Evolutionary conservation across 371 early-diverging fungal genomes (phyloP).

Genomic region (Lichtheimia corymbifera): DNA sequence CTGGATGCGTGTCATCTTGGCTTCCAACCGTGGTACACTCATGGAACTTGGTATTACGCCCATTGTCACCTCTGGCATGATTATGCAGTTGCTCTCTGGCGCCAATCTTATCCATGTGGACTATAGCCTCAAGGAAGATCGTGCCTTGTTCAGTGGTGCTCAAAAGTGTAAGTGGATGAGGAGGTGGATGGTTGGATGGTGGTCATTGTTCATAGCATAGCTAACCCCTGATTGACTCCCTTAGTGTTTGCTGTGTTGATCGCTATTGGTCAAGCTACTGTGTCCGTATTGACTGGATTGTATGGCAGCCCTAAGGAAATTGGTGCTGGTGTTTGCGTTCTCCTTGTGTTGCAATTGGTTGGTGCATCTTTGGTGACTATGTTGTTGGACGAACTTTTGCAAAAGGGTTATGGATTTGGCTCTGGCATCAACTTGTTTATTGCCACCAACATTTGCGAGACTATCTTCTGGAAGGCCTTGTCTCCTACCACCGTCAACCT

Average conservation of each 20-base stretch:
- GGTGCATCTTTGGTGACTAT: conserved; percentile 97
- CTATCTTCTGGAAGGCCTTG: conserved; percentile 99
- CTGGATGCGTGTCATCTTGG: conserved; percentile 99
- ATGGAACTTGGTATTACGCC: conserved; percentile 99
- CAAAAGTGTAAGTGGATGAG: conserved; percentile 82
- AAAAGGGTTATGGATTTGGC: conserved; percentile 99
- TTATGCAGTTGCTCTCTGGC: conserved; percentile 98
- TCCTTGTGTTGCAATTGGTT: conserved; percentile 96
- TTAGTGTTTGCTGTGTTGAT: conserved; percentile 89
- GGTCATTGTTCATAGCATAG: not conserved
- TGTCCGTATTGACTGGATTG: conserved; percentile 97
- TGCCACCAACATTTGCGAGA: conserved; percentile 99
- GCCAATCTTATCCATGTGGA: conserved; percentile 98
- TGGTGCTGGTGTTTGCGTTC: conserved; percentile 89
- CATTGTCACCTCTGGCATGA: conserved; percentile 99
- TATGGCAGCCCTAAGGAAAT: conserved; percentile 96
- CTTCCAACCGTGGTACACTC: conserved; percentile 99
- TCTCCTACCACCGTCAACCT: conserved; percentile 96
- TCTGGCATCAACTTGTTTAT: conserved; percentile 99
- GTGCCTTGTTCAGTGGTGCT: conserved; percentile 97
- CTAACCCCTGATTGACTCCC: no score
- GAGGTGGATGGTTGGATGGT: not conserved
- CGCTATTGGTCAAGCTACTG: conserved; percentile 97
- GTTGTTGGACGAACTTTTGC: conserved; percentile 98
- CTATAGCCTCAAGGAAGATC: conserved; percentile 97